These are phyloP conservation scores for Rutstroemia sp. DNA, from an alignment of 2,329 filamentous ascomycete genomes.

Conservation along the genomic window DNA sequence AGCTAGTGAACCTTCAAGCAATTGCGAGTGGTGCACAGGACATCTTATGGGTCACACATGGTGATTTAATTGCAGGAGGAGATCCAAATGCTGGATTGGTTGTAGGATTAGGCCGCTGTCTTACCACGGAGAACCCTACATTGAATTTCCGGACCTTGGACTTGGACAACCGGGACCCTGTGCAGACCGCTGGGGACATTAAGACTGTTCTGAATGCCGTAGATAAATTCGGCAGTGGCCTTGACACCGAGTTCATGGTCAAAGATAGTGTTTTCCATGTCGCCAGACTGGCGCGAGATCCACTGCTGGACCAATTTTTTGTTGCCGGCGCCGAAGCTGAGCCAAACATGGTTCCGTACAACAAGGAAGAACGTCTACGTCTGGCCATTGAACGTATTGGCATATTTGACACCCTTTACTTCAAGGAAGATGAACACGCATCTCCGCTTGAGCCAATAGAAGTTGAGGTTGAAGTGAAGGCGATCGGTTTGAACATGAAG, in stretches of 20 bases:
- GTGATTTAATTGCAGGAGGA: not conserved
- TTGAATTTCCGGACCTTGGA: slow-evolving; percentile 9
- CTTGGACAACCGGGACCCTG: not conserved
- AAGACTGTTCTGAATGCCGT: not conserved
- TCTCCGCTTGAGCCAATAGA: not conserved
- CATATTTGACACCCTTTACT: slow-evolving; percentile 7
- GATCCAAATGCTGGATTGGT: slow-evolving; percentile 4
- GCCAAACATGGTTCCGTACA: not conserved
- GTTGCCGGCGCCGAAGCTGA: slow-evolving; percentile 8
- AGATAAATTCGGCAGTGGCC: not conserved
- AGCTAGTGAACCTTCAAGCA: not conserved
- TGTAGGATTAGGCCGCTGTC: slow-evolving; percentile 5
- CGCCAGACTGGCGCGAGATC: slow-evolving; percentile 10
- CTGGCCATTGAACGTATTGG: slow-evolving; percentile 6
- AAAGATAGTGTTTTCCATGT: slow-evolving; percentile 3
- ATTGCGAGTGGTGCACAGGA: not conserved
- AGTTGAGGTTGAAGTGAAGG: slow-evolving; percentile 2
- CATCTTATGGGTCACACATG: slow-evolving; percentile 10
- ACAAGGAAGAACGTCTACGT: not conserved
- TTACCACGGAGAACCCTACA: slow-evolving; percentile 13
- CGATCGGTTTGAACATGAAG: slow-evolving; percentile 3
- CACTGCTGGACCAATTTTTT: slow-evolving; percentile 5
- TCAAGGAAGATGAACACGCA: not conserved
- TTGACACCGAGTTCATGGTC: slow-evolving; percentile 4
- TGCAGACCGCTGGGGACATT: not conserved